Percentiles rank a stretch among this genome's conserved stretches.
phyloP scores from a whole-genome alignment of 2,329 filamentous ascomycete species.

The Colletotrichum euphorbiae region DNA sequence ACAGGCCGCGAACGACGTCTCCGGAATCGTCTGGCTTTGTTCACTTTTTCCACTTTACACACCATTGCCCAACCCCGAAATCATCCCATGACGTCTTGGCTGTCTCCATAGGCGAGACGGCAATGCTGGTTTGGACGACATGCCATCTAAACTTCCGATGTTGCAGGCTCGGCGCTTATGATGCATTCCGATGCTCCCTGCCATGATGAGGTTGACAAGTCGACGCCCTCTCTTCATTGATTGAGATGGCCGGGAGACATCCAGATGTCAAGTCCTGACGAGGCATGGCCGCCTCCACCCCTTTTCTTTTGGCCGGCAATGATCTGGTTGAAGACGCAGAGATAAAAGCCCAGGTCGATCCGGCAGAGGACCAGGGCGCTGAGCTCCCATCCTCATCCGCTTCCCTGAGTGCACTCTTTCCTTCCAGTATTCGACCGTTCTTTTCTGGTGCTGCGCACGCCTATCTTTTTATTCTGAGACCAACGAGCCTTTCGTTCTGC shows the following conservation, averaged over 20 bases:
- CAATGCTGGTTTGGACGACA: constrained; percentile 3
- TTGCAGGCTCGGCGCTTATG: constrained; percentile 23
- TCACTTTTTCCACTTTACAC: not conserved
- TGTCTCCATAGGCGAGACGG: not conserved
- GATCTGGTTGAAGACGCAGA: not conserved
- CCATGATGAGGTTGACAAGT: not conserved
- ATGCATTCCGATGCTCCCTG: constrained; percentile 4
- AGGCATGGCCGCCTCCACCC: not conserved
- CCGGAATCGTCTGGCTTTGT: not conserved
- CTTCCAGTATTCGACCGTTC: not conserved
- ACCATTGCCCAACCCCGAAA: not conserved
- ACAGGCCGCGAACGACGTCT: not conserved
- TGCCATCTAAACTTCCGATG: constrained; percentile 28
- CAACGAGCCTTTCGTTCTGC: not conserved
- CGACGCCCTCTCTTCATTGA: not conserved
- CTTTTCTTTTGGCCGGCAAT: not conserved
- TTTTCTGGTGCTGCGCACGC: constrained; percentile 21
- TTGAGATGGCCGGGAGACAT: not conserved
- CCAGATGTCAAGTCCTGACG: not conserved
- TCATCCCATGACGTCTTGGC: constrained; percentile 9
- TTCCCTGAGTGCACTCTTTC: not conserved
- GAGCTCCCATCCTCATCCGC: not conserved
- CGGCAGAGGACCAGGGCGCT: not conserved
- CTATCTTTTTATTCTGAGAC: not conserved
- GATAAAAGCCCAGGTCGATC: not conserved